Evolutionary conservation across 1,284 basidiomycete genomes (phyloP).

Genomic region (Trichosporon sp.): DNA sequence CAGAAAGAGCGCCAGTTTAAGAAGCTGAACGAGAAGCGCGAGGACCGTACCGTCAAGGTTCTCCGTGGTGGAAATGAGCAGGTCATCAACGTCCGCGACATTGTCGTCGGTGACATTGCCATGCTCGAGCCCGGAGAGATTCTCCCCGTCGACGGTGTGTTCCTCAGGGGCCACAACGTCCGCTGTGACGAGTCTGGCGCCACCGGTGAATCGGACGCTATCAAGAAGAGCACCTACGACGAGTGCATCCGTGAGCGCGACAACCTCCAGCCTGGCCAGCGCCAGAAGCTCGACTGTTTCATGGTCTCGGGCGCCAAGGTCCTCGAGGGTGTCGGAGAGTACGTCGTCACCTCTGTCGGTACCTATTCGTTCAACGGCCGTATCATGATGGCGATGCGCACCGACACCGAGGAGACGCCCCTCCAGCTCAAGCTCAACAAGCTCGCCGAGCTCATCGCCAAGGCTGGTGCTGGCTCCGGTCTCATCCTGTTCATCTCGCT

Average conservation of each 20-base stretch:
- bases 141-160: slow-evolving; percentile 90
- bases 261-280: slow-evolving; percentile 39
- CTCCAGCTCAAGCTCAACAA: slow-evolving; percentile 89
- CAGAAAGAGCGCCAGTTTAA: slow-evolving; percentile 97
- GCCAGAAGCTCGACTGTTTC: slow-evolving; percentile 80
- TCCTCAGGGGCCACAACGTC: slow-evolving; percentile 86
- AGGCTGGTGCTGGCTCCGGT: slow-evolving; percentile 78
- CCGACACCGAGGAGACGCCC: slow-evolving; percentile 60
- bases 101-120: slow-evolving; percentile 90
- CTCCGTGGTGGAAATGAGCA: slow-evolving; percentile 77
- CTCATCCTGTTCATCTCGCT: slow-evolving; percentile 74
- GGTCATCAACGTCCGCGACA: slow-evolving; percentile 76
- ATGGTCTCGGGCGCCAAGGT: slow-evolving; percentile 91
- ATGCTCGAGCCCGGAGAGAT: slow-evolving; percentile 93
- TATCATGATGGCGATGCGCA: slow-evolving; percentile 70
- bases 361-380: slow-evolving; percentile 89
- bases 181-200: slow-evolving; percentile 95
- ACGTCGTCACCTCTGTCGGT: slow-evolving; percentile 89
- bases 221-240: slow-evolving; percentile 78
- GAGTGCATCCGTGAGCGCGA: slow-evolving; percentile 61
- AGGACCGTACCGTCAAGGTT: slow-evolving; percentile 87
- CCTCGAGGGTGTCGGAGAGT: slow-evolving; percentile 87
- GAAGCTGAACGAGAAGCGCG: slow-evolving; percentile 87
- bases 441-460: slow-evolving; percentile 90
- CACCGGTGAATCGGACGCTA: slow-evolving; percentile 93